Percentiles rank a stretch among this genome's conserved stretches.
phyloP scores from a whole-genome alignment of 2,329 filamentous ascomycete species.

The Cercospora citrullina region DNA sequence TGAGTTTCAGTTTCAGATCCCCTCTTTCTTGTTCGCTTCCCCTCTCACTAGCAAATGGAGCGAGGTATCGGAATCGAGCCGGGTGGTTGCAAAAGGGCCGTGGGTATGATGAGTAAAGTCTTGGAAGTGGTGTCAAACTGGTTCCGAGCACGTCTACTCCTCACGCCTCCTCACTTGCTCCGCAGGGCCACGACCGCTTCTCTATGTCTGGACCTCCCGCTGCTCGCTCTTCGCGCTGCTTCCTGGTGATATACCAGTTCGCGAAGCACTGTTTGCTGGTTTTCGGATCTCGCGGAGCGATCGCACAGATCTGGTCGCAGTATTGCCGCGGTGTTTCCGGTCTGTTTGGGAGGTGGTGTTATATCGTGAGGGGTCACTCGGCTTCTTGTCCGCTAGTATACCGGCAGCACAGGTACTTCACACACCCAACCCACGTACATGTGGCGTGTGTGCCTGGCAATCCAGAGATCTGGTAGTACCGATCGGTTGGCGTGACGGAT shows the following conservation, averaged over 20 bases:
- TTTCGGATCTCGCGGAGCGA: background rate
- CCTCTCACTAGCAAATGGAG: background rate
- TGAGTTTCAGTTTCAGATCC: background rate
- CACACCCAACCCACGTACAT: background rate
- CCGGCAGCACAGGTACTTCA: conserved; percentile 4
- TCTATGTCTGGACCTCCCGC: background rate
- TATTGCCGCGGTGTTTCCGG: background rate
- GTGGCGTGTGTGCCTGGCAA: background rate
- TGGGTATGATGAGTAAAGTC: conserved; percentile 3
- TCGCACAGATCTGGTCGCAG: background rate
- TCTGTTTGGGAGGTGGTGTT: background rate
- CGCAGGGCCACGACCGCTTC: conserved; percentile 2
- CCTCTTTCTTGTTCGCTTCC: background rate
- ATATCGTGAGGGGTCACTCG: conserved; percentile 2
- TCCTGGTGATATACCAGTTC: background rate
- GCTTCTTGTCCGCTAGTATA: conserved; percentile 2
- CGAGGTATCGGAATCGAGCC: conserved; percentile 2
- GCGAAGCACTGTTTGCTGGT: background rate
- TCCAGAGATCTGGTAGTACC: conserved; percentile 3
- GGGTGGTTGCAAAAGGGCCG: background rate
- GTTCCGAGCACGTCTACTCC: background rate
- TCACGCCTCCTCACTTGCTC: conserved; percentile 10
- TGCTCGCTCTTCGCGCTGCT: background rate
- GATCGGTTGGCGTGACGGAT: conserved; percentile 4
- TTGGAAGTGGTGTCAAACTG: background rate